Percentiles rank a stretch among this genome's conserved stretches.
phyloP scores from a whole-genome alignment of 352 stramenopile genomes.

The Phytopythium delawarense region DNA sequence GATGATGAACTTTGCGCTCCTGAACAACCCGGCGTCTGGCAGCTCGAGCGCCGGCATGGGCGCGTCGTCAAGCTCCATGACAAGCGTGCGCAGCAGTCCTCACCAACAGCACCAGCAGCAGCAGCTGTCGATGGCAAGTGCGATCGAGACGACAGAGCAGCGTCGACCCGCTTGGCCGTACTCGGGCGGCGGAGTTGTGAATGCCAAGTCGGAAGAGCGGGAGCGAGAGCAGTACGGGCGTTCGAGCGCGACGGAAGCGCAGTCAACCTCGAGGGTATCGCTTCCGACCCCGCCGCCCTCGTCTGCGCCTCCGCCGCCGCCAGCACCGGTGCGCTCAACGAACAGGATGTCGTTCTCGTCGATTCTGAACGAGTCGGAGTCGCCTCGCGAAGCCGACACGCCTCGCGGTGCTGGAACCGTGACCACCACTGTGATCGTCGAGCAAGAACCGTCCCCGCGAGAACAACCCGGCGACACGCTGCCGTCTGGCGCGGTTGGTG shows the following conservation, averaged over 20 bases:
- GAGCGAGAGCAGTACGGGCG: neutral
- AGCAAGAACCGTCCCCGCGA: constrained; percentile 32
- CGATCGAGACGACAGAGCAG: neutral
- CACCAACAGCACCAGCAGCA: neutral
- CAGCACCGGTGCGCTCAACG: constrained; percentile 4
- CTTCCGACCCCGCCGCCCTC: neutral
- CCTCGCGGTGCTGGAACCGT: constrained; percentile 29
- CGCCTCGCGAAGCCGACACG: constrained; percentile 44
- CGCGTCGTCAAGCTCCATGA: neutral
- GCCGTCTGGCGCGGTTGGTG: constrained; percentile 1
- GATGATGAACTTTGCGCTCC: constrained; percentile 58
- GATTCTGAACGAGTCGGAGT: constrained; percentile 85
- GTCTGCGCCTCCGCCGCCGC: neutral
- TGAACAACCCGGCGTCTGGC: constrained; percentile 27
- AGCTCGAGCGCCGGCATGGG: neutral
- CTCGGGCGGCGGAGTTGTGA: neutral
- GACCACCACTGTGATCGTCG: constrained; percentile 18
- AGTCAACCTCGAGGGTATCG: neutral
- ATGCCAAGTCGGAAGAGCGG: neutral
- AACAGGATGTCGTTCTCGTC: constrained; percentile 90
- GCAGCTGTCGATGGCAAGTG: neutral
- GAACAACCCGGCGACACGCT: neutral
- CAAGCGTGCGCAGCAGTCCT: constrained; percentile 19
- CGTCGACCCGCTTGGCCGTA: neutral
- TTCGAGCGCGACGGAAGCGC: neutral